Percentiles rank a stretch among this genome's conserved stretches.
Conservation (phyloP, 2,329 filamentous ascomycete species). For the Exophiala alcalophila region DNA sequence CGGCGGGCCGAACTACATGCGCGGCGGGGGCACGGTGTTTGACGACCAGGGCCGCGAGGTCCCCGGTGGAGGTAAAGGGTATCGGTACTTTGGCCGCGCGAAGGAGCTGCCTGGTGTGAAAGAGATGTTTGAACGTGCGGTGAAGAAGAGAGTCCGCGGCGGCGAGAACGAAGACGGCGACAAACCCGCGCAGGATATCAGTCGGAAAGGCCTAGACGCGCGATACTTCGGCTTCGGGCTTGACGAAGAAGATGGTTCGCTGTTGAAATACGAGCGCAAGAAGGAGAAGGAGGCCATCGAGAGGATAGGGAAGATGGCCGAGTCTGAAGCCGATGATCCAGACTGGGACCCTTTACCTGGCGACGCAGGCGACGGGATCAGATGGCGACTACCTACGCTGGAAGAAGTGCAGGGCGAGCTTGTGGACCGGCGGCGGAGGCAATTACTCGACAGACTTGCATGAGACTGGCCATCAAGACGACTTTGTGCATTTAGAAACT, state of each 20-base stretch:
- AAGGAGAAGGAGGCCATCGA: constrained; percentile 81
- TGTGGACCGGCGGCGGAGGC: constrained; percentile 77
- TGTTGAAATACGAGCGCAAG: constrained; percentile 75
- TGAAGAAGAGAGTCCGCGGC: constrained; percentile 60
- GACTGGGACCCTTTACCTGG: constrained; percentile 86
- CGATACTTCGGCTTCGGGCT: constrained; percentile 94
- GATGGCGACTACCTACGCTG: constrained; percentile 78
- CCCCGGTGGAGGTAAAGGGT: constrained; percentile 74
- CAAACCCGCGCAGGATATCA: constrained; percentile 32
- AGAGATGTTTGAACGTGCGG: constrained; percentile 84
- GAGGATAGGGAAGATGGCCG: constrained; percentile 57
- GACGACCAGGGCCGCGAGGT: constrained; percentile 72
- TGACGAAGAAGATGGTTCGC: constrained; percentile 80
- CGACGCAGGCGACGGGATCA: constrained; percentile 75
- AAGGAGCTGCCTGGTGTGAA: constrained; percentile 90
- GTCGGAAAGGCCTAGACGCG: constrained; percentile 74
- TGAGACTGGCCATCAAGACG: constrained; percentile 9
- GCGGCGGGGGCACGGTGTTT: constrained; percentile 66
- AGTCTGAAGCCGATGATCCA: constrained; percentile 58
- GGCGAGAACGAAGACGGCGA: constrained; percentile 61
- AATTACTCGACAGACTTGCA: constrained; percentile 74
- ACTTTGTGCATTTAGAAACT: background rate
- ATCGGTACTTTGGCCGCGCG: constrained; percentile 90
- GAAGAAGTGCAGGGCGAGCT: constrained; percentile 95
- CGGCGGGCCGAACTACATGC: constrained; percentile 97